phyloP scores from a whole-genome alignment of 345 rosid species.

The Citrus mangshanensis region DNA sequence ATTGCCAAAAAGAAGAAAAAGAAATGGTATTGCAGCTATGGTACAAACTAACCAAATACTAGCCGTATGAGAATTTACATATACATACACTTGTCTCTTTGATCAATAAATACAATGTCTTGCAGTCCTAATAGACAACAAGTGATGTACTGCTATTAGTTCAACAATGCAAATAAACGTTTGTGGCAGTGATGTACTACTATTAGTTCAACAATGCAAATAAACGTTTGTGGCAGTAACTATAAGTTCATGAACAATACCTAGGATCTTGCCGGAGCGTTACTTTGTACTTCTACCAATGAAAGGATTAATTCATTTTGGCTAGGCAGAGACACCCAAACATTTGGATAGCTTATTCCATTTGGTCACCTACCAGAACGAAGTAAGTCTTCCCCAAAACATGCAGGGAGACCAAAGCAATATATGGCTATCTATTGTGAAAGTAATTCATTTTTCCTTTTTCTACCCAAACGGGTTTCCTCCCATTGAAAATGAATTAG shows the following conservation, averaged over 20 bases:
- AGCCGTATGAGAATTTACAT: not conserved
- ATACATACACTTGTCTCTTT: not conserved
- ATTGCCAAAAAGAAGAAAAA: not conserved
- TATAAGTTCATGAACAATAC: not conserved
- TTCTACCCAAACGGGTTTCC: conserved; percentile 63
- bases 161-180: not conserved
- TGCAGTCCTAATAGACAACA: not conserved
- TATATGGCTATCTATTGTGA: too few relatives aligned
- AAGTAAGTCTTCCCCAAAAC: not conserved
- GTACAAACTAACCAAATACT: not conserved
- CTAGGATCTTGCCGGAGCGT: not conserved
- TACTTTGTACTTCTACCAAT: not conserved
- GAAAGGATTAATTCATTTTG: not conserved
- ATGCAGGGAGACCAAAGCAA: not conserved
- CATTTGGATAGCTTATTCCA: not conserved
- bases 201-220: not conserved
- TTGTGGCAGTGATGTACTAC: not conserved
- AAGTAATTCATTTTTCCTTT: not conserved
- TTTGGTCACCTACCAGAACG: not conserved
- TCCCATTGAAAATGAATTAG: conserved; percentile 33
- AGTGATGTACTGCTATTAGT: not conserved
- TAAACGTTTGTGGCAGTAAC: not conserved
- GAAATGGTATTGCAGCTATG: not conserved
- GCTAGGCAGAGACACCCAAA: not conserved
- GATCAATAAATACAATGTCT: not conserved